Conservation (phyloP, 208 protist genomes). For the Crithidia sp. region DNA sequence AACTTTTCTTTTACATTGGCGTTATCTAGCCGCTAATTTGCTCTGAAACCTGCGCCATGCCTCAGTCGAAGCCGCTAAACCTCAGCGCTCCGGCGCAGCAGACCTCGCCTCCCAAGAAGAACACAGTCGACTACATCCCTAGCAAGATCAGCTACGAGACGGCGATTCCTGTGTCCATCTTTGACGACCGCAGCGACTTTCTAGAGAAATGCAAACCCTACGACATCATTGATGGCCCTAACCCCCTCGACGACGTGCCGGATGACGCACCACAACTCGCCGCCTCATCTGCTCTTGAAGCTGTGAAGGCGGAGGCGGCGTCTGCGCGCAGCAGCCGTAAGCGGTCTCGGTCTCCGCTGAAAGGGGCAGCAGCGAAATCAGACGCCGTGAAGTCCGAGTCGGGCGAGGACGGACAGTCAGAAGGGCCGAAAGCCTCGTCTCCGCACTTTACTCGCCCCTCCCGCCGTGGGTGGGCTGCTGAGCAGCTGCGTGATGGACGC, state of each 20-base stretch:
- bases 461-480: conserved; percentile 40
- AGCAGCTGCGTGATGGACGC: conserved; percentile 24
- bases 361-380: neutral
- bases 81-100: neutral
- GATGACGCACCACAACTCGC: neutral
- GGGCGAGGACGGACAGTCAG: neutral
- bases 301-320: neutral
- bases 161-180: conserved; percentile 56
- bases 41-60: neutral
- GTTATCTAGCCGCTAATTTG: too few relatives aligned
- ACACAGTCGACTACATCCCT: conserved; percentile 54
- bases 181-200: conserved; percentile 44
- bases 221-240: conserved; percentile 68
- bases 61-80: neutral
- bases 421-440: neutral
- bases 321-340: conserved; percentile 9
- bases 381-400: conserved; percentile 8
- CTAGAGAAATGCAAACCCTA: conserved; percentile 57
- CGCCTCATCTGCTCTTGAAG: neutral
- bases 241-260: conserved; percentile 46
- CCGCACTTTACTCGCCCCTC: conserved; percentile 15
- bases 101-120: conserved; percentile 26
- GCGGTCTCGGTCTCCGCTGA: conserved; percentile 12
- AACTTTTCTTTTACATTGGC: too few relatives aligned
- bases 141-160: conserved; percentile 63